Percentiles rank a stretch among this genome's conserved stretches.
Evolutionary conservation across 1,284 basidiomycete species (phyloP).

Genomic region (Irpex sp.): DNA sequence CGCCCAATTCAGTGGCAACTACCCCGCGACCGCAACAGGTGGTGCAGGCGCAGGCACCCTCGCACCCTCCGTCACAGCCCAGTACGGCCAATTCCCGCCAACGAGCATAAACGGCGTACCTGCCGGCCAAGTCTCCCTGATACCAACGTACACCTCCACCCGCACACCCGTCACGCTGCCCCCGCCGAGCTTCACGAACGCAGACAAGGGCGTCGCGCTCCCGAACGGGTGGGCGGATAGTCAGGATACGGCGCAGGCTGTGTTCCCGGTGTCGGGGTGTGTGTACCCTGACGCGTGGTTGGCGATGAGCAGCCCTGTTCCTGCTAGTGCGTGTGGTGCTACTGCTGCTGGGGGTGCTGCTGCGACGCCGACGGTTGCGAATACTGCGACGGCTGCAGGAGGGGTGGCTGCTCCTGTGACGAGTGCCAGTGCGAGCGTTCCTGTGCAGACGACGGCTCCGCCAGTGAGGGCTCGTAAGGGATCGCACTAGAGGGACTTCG

Average conservation of each 20-base stretch:
- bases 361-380: not conserved
- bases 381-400: not conserved
- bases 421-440: not conserved
- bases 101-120: conserved; percentile 40
- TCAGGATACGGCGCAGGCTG: conserved; percentile 49
- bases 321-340: conserved; percentile 21
- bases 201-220: not conserved
- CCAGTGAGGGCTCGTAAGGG: not conserved
- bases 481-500: not conserved
- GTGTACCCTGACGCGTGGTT: conserved; percentile 57
- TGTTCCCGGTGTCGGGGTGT: conserved; percentile 61
- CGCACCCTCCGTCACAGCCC: conserved; percentile 40
- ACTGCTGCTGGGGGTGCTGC: not conserved
- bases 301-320: conserved; percentile 19
- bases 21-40: conserved; percentile 74
- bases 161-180: conserved; percentile 60
- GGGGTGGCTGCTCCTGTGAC: not conserved
- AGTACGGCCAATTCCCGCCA: conserved; percentile 58
- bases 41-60: conserved; percentile 68
- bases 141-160: conserved; percentile 73
- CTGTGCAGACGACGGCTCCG: not conserved
- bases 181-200: conserved; percentile 53
- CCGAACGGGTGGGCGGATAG: conserved; percentile 69
- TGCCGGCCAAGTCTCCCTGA: conserved; percentile 34
- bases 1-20: conserved; percentile 52